These are phyloP conservation scores for Phytopythium aichiense DNA, from an alignment of 352 stramenopile species.

Conservation along the genomic window DNA sequence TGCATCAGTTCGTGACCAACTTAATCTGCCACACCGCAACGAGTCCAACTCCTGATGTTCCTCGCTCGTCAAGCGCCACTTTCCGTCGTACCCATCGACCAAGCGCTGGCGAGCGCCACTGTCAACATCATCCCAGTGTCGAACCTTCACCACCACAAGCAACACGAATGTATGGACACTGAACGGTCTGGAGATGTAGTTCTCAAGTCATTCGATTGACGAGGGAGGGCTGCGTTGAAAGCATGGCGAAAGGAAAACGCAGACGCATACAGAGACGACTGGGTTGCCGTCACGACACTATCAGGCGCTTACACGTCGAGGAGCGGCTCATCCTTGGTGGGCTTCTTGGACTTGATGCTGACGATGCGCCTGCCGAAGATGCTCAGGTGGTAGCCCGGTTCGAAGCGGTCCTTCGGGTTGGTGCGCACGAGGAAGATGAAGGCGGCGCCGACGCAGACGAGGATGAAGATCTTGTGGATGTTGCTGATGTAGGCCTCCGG, in stretches of 20 bases:
- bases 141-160: no score
- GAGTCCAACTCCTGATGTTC: no score
- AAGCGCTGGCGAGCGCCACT: no score
- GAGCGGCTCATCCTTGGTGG: conserved; percentile 14
- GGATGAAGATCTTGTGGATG: conserved; percentile 70
- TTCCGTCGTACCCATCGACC: no score
- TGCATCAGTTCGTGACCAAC: no score
- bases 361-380: conserved; percentile 58
- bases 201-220: not conserved
- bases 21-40: no score
- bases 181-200: no score
- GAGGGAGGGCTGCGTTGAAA: not conserved
- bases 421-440: conserved; percentile 73
- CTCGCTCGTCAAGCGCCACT: no score
- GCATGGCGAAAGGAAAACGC: not conserved
- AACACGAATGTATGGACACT: no score
- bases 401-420: conserved; percentile 64
- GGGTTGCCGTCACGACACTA: not conserved
- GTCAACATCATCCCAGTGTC: no score
- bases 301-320: not conserved
- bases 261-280: not conserved
- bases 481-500: conserved; percentile 63
- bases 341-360: conserved; percentile 52
- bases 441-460: conserved; percentile 54
- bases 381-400: conserved; percentile 62